Percentiles rank a stretch among this genome's conserved stretches.
phyloP scores from a whole-genome alignment of 2,329 filamentous ascomycete species.

The Penicillium psychrosexuale region DNA sequence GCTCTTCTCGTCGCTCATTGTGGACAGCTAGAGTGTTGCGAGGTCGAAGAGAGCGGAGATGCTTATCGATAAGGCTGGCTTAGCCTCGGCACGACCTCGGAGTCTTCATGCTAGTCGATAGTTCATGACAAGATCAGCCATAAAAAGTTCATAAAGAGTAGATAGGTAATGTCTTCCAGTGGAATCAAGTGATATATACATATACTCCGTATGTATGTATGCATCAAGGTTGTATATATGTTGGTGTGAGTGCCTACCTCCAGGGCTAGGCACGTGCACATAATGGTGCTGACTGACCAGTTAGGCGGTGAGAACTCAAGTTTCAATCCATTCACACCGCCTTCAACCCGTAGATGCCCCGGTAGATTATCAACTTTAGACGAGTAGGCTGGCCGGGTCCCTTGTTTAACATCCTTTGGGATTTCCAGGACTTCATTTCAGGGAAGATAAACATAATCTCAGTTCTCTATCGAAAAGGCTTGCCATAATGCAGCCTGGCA shows the following conservation, averaged over 20 bases:
- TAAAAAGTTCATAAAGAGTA: neutral
- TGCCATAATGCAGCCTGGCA: constrained; percentile 32
- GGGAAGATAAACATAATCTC: neutral
- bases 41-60: neutral
- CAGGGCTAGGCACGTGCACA: neutral
- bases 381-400: neutral
- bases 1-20: constrained; percentile 2
- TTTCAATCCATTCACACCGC: neutral
- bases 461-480: neutral
- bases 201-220: too few species aligned
- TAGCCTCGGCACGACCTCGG: neutral
- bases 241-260: too few species aligned
- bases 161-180: too few species aligned
- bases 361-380: neutral
- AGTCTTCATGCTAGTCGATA: neutral
- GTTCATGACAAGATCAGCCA: neutral
- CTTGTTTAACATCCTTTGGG: neutral
- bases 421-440: neutral
- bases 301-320: neutral
- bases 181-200: too few species aligned
- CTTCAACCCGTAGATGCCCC: neutral
- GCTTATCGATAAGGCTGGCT: constrained; percentile 2
- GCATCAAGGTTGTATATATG: too few species aligned
- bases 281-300: neutral
- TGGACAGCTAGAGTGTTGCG: neutral